Percentiles rank a stretch among this genome's conserved stretches.
phyloP scores from a whole-genome alignment of 371 early-diverging fungal species.

The Modicella reniformis region DNA sequence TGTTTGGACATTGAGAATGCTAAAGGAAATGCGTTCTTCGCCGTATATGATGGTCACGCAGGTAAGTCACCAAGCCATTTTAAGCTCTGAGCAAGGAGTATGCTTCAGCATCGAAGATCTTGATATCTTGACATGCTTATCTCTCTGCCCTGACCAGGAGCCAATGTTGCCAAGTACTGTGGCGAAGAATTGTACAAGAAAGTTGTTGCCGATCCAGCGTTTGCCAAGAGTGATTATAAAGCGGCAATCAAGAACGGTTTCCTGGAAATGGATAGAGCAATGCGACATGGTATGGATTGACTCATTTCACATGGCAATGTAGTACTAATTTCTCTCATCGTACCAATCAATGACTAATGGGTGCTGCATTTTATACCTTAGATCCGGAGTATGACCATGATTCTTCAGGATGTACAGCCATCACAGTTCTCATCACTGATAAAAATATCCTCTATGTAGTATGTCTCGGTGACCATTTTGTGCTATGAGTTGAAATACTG shows the following conservation, averaged over 20 bases:
- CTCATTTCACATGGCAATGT: not conserved
- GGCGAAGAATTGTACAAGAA: slow-evolving; percentile 78
- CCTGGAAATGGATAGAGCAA: slow-evolving; percentile 80
- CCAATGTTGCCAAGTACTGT: slow-evolving; percentile 85
- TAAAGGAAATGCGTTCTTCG: slow-evolving; percentile 81
- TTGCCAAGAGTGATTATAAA: slow-evolving; percentile 67
- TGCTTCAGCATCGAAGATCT: too few species aligned
- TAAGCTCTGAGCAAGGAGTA: too few species aligned
- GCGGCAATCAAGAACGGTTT: slow-evolving; percentile 83
- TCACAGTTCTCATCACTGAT: slow-evolving; percentile 83
- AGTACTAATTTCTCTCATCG: not conserved
- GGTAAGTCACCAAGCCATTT: slow-evolving; percentile 58
- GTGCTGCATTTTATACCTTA: too few species aligned
- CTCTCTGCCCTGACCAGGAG: too few species aligned
- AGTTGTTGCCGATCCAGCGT: slow-evolving; percentile 73
- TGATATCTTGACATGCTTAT: not conserved
- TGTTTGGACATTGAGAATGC: slow-evolving; percentile 68
- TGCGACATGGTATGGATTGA: slow-evolving; percentile 72
- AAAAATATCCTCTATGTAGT: slow-evolving; percentile 61
- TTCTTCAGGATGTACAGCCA: slow-evolving; percentile 95
- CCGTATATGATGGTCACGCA: slow-evolving; percentile 97
- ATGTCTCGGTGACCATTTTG: slow-evolving; percentile 16
- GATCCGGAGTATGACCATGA: slow-evolving; percentile 77
- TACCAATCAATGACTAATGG: too few species aligned
- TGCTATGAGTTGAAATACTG: too few species aligned